Base-by-base conservation (phyloP, 495 filamentous ascomycete species). In the Xylaria scruposa region DNA sequence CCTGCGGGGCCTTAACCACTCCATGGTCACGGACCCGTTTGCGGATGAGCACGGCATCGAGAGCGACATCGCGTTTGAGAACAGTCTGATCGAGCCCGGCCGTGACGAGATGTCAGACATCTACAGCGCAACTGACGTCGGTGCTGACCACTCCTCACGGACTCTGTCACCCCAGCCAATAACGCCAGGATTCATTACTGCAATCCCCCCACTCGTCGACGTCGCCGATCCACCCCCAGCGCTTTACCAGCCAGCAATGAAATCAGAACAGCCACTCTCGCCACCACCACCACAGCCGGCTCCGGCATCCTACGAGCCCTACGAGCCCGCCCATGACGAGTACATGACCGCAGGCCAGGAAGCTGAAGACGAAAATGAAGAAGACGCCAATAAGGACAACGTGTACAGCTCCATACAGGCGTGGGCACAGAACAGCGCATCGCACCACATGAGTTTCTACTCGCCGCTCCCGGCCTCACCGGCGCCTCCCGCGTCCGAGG, bases 1-100 rank as follows among this genome's bases (percentile, higher is more conserved):
- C 29, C 76, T 83, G 9, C 77, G 84, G 33, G 89, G 87, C 19
- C 80, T 90, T 53, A 80, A 83, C 33, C 82, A 87, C 15, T 80
- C 87, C n/a, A 75, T 87, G 31, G 83, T 85, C 40, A 83, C 86
- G 13, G 90, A 90, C 79, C 89, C 86, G 31, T 92, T 88, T 79
- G 83, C 78, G 68, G 92, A 88, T 74, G 89, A 89, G 80, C 78
- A 87, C 62, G 80, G 80, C 49, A 86, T 88, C 44, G 78, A 82
- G 49, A 79, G 84, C 38, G 73, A 85, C n/a, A 80, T 85, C 47
- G 72, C 72, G 21, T 83, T 84, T 21, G 78, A 81, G 61, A 72
- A 75, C 71, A 77, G 74, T 31, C 60, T 81, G 36, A 79, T 83
- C 13, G 73, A 80, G 1, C 83, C 81, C n/a, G 78, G 80, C 59